phyloP scores from a whole-genome alignment of 2,329 filamentous ascomycete genomes.

The Talaromyces marneffei region DNA sequence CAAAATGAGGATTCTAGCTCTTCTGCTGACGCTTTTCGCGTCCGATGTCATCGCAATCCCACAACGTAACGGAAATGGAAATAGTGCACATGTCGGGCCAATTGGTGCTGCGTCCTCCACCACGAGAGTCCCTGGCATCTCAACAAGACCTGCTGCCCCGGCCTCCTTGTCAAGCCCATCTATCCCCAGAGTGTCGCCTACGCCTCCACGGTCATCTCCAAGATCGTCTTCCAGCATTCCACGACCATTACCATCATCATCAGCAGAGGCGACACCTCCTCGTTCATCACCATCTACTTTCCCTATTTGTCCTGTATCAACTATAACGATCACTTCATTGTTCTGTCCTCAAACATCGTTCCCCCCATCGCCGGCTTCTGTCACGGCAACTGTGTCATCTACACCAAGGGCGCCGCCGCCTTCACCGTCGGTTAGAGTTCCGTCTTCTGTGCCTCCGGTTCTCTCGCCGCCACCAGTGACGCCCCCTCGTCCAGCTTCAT shows the following conservation, averaged over 20 bases:
- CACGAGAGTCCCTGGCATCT: background rate
- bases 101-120: background rate
- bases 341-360: constrained; percentile 1
- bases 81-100: background rate
- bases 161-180: background rate
- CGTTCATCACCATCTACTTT: background rate
- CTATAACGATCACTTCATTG: background rate
- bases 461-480: background rate
- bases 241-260: background rate
- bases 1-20: constrained; percentile 4
- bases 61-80: background rate
- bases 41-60: constrained; percentile 12
- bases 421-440: background rate
- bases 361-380: background rate
- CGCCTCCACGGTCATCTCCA: background rate
- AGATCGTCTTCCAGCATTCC: background rate
- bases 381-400: background rate
- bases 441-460: background rate
- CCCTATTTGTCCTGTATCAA: background rate
- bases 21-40: constrained; percentile 5
- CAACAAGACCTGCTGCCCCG: background rate
- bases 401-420: background rate
- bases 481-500: background rate
- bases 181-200: background rate
- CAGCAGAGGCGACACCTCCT: background rate